Evolutionary conservation across 495 filamentous ascomycete species (phyloP), one percentile per base, ranked within the genome.

Genomic region (Talaromyces ruber): DNA sequence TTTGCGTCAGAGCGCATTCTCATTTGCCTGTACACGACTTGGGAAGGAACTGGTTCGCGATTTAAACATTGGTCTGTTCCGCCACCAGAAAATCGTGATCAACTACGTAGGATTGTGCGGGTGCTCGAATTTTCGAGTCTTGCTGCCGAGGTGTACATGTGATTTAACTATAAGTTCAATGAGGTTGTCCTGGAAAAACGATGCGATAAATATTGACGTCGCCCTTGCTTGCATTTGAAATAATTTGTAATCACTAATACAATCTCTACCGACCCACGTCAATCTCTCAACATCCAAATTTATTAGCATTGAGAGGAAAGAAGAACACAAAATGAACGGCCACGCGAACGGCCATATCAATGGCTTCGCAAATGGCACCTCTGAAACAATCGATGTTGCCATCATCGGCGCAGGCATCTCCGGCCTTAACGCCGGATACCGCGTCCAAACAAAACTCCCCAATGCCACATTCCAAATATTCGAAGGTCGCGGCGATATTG

Each of bases 381-480:
- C 39, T 25, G 56, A 63, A 26, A 57, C 61, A 56, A 80, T 73
- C 67, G 88, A 93, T 71, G 76, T 92, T 16, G 69, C 88, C 63
- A 82, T 93, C 66, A 70, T 91, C 28, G 89, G 89, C 51, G 87
- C 88, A 1, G 89, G 89, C 24, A 83, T 93, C 63, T 88, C 84
- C 51, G 90, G 88, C 59, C 87, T 92, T 76, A 92, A 93, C 68
- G 75, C 84, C 50, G 88, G 79, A 8, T 91, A 92, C 64, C 82
- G 85, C 7, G 65, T 93, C 0, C 87, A 90, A 67, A 75, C 77
- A 1, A 71, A 83, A 63, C 68, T 85, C 5, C 85, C 89, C 0
- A 65, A 77, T 50, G 72, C 74, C 58, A 76, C 65, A 61, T 89
- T 84, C 67, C 75, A 81, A 37, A 79, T 92, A 60, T 77, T 91